Percentiles rank a stretch among this genome's conserved stretches.
Conservation (phyloP, 1,284 basidiomycete genomes). For the Leccinum pallidistipes region DNA sequence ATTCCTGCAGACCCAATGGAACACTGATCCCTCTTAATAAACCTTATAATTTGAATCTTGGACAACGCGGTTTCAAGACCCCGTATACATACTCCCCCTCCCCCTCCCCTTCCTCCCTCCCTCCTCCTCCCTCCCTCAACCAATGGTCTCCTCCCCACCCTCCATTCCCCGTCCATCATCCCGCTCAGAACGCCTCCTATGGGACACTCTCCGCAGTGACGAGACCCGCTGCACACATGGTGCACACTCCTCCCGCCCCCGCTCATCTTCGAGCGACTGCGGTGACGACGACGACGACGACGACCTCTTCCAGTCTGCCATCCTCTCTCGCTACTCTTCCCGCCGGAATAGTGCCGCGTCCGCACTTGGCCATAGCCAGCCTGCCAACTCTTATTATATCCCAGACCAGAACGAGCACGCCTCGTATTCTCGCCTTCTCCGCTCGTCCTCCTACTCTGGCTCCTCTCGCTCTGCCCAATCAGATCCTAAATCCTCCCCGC, state of each 20-base stretch:
- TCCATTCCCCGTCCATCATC: slow-evolving; percentile 28
- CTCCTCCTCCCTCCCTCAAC: background rate
- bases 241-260: slow-evolving; percentile 17
- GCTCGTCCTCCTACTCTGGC: slow-evolving; percentile 32
- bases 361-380: slow-evolving; percentile 10
- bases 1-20: too few relatives aligned
- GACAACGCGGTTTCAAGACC: too few relatives aligned
- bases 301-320: slow-evolving; percentile 30
- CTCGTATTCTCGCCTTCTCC: slow-evolving; percentile 32
- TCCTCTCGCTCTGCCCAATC: slow-evolving; percentile 30
- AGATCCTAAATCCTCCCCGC: slow-evolving; percentile 15
- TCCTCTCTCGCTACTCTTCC: slow-evolving; percentile 21
- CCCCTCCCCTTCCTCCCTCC: background rate
- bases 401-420: slow-evolving; percentile 29
- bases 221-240: slow-evolving; percentile 33
- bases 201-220: slow-evolving; percentile 56
- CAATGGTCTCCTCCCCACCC: slow-evolving; percentile 12
- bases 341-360: slow-evolving; percentile 24
- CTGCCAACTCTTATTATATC: slow-evolving; percentile 20
- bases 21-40: too few relatives aligned
- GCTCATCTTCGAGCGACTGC: slow-evolving; percentile 33
- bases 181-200: slow-evolving; percentile 56
- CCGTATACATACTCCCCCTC: slow-evolving; percentile 24
- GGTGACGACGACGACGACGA: slow-evolving; percentile 35
- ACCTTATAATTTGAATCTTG: too few relatives aligned